These are phyloP conservation scores for Nicotiana tabacum DNA, from an alignment of 257 asterid genomes.

Conservation along the genomic window DNA sequence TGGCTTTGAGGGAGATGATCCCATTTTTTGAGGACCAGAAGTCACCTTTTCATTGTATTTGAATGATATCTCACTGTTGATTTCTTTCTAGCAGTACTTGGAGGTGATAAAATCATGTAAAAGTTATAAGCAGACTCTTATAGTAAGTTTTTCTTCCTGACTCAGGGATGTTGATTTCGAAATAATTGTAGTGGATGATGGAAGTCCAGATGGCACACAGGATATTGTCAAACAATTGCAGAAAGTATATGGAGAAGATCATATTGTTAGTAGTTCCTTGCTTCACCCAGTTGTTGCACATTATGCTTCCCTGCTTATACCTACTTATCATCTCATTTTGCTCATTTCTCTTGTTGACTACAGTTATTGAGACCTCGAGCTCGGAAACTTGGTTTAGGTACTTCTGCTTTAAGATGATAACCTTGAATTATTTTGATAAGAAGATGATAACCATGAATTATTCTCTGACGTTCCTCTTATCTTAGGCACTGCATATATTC, in stretches of 20 bases:
- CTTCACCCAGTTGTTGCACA: neutral
- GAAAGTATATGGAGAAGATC: constrained; percentile 81
- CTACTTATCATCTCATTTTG: neutral
- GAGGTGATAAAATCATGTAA: neutral
- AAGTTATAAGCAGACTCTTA: neutral
- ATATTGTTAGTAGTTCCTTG: constrained; percentile 49
- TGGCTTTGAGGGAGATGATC: neutral
- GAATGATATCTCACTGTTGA: neutral
- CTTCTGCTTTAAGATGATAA: constrained; percentile 11
- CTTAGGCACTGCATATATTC: constrained; percentile 92
- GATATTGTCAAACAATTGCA: constrained; percentile 87
- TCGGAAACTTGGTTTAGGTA: constrained; percentile 92
- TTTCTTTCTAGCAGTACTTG: neutral
- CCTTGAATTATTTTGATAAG: constrained; percentile 6
- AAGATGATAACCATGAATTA: constrained; percentile 12
- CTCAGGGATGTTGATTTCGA: constrained; percentile 80
- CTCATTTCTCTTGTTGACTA: constrained; percentile 20
- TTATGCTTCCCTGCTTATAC: neutral
- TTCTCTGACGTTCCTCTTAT: constrained; percentile 20
- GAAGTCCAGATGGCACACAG: constrained; percentile 99
- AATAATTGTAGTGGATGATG: constrained; percentile 93
- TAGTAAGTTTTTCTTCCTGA: constrained; percentile 13
- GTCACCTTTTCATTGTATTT: neutral
- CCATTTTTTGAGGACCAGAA: constrained; percentile 1
- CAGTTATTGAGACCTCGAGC: constrained; percentile 91